Base-by-base conservation (phyloP, 345 rosid species). In the Aquilaria malaccensis region DNA sequence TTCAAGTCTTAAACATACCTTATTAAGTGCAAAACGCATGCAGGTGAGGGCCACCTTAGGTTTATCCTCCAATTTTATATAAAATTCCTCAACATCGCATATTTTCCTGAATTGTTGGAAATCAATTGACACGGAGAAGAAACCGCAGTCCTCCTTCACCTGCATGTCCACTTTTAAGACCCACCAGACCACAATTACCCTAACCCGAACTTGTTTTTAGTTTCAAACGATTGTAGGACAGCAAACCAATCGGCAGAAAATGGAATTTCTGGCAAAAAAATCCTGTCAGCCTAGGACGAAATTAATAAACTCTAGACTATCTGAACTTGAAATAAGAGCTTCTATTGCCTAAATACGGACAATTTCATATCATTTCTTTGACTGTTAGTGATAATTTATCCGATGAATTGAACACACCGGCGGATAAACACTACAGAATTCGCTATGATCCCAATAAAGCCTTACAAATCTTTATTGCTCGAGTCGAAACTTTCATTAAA, bases 21-120 rank as follows among this genome's bases (percentile, higher is more conserved):
- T 82, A 73, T 89, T 97, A 80, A 84, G 75, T 3, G 98, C 98
- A 51, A 88, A 89, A 66, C 78, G 76, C 81, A 89, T 73, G 70
- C 97, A 87, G 11, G 84, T 75, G 60, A 94, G 81, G 52, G 94
- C 90, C 56, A 68, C 73, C 78, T 77, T 86, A 58, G 99, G 99
- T 69, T 76, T 86, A 57, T 85, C 84, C 60, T 81, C 95, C 52
- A 94, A 59, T 62, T 67, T 67, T 13, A 75, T 50, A 68, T 81
- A 87, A 66, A 94, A 88, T 47, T 81, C 79, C 41, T 75, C 76
- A 48, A 82, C 61, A 30, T 78, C 61, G 30, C 83, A 84, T 56
- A 77, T 13, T 67, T 86, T 84, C 63, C 79, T 79, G 55, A 90
- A 90, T 13, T 75, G 76, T 73, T 83, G 86, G 60, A 84, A 84